Conservation (phyloP, 1,139 yeast genomes). For the Candida albicans region DNA sequence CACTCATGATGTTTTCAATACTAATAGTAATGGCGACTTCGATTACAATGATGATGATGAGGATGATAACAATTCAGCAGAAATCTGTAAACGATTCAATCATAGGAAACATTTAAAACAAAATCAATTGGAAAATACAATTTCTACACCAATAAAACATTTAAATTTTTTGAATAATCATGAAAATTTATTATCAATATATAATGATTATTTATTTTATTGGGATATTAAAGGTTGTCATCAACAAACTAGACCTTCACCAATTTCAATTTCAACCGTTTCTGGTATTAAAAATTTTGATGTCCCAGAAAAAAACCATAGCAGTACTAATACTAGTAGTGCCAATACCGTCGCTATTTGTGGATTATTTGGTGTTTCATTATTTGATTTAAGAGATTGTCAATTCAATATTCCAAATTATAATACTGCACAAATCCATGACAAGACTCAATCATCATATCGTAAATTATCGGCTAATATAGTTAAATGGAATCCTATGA, state of each 20-base stretch:
- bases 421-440: conserved; percentile 2
- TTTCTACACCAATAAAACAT: conserved; percentile 25
- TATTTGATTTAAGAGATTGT: conserved; percentile 61
- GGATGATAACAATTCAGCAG: conserved; percentile 56
- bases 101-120: conserved; percentile 59
- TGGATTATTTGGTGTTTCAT: conserved; percentile 69
- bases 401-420: conserved; percentile 35
- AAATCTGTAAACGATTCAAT: conserved; percentile 70
- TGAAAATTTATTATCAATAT: conserved; percentile 49
- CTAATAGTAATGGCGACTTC: conserved; percentile 17
- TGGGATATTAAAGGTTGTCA: conserved; percentile 70
- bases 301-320: conserved; percentile 38
- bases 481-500: conserved; percentile 63
- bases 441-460: conserved; percentile 12
- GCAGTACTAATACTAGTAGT: conserved; percentile 49
- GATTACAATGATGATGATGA: conserved; percentile 36
- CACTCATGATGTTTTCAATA: conserved; percentile 16
- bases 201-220: conserved; percentile 61
- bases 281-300: conserved; percentile 57
- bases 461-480: conserved; percentile 30
- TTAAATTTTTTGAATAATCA: conserved; percentile 25
- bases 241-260: conserved; percentile 39
- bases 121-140: conserved; percentile 24
- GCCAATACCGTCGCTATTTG: conserved; percentile 50
- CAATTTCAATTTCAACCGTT: conserved; percentile 54